Base-by-base conservation (phyloP, 2,329 filamentous ascomycete genomes). In the Trematosphaeria pertusa region DNA sequence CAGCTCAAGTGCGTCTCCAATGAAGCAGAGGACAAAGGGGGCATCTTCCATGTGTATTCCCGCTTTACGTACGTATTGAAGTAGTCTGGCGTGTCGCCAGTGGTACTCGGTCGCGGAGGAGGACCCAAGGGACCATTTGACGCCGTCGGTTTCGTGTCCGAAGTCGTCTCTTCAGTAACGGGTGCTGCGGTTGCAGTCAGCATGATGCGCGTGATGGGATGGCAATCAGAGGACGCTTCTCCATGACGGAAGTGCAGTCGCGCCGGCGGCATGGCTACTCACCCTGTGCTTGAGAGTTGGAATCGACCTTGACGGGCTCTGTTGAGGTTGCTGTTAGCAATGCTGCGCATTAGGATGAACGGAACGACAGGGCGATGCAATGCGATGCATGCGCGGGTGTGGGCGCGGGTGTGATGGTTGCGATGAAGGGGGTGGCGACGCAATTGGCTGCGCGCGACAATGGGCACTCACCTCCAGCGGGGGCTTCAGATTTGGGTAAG, bases 81-180 rank as follows among this genome's bases (percentile, higher is more conserved):
- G 64, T 81, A 81, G 59, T 80, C 78, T 43, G 71, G 71, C 37
- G 75, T 75, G 36, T 77, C 74, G 50, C 63, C 56, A 46, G 73
- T 69, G 53, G 72, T 73, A 52, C 63, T 56, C 30, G 71, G 66
- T 38, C 65, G 62, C 30, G 78, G 78, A 48, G 78, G 78, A 60
- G 78, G 76, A 70, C 78, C 67, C 73, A 85, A 72, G 72, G 77
- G 76, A 54, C 64, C 67, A 60, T 70, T 72, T 69, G 76, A 71
- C 55, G 72, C 69, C 24, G 62, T 50, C 18, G 72, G 56, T 57
- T 73, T 69, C 36, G 58, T 18, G 41, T 69, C 65, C 21, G 54
- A 24, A 32, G 53, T 40, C 38, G 37, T 46, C 9, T 59, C 58
- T 34, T 59, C 51, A 33, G 50, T 51, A 5, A 61, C 52, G 36